phyloP scores from a whole-genome alignment of 176 grass and related monocot genomes.

The Cenchrus americanus region DNA sequence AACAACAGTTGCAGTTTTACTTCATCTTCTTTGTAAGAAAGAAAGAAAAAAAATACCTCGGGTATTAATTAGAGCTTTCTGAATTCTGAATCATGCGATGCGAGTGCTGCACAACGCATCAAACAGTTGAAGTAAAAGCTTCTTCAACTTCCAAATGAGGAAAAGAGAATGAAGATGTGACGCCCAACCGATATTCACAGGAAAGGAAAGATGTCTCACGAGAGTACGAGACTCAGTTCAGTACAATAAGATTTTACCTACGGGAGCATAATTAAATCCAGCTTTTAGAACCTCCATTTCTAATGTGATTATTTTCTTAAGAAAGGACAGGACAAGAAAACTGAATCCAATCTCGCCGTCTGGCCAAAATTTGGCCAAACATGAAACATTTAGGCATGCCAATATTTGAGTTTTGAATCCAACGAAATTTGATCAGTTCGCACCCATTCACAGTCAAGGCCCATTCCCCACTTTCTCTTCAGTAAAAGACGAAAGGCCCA shows the following conservation, averaged over 20 bases:
- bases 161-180: neutral
- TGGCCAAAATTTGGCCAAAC: neutral
- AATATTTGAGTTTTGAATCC: neutral
- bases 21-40: neutral
- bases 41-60: neutral
- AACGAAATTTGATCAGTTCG: neutral
- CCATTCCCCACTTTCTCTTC: no score
- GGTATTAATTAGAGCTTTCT: neutral
- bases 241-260: neutral
- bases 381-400: no score
- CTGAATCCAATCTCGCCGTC: neutral
- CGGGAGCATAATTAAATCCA: neutral
- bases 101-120: neutral
- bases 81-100: constrained; percentile 16
- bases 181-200: neutral
- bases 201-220: neutral
- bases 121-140: neutral
- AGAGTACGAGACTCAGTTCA: neutral
- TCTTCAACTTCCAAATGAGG: neutral
- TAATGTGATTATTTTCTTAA: neutral
- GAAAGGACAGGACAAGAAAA: neutral
- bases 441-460: no score
- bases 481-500: neutral
- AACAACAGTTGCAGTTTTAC: neutral
- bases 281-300: neutral